Evolutionary conservation across 805 yeast genomes (phyloP).

Genomic region (Candida nonsorbophila): DNA sequence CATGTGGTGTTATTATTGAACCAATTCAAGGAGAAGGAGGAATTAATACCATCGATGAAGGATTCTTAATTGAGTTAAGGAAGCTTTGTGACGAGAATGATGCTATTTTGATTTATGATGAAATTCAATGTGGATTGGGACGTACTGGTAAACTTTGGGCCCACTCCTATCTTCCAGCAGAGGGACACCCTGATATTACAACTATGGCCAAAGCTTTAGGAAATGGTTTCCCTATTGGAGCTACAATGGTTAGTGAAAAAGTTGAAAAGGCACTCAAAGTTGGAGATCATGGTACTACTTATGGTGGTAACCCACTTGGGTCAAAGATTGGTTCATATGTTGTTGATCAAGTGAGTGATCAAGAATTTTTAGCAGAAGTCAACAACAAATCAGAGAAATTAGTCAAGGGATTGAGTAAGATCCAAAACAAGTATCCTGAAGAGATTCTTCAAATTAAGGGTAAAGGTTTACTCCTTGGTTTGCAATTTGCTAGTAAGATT

Average conservation of each 20-base stretch:
- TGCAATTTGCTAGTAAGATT: conserved; percentile 54
- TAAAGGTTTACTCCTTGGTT: conserved; percentile 80
- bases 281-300: conserved; percentile 98
- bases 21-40: conserved; percentile 99
- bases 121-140: conserved; percentile 95
- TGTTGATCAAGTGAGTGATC: conserved; percentile 57
- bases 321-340: conserved; percentile 78
- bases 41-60: conserved; percentile 58
- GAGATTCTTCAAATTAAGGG: conserved; percentile 79
- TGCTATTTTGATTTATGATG: conserved; percentile 84
- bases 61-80: conserved; percentile 63
- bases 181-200: conserved; percentile 89
- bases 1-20: conserved; percentile 91
- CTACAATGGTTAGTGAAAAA: conserved; percentile 78
- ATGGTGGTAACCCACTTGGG: conserved; percentile 95
- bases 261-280: conserved; percentile 69
- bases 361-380: conserved; percentile 58
- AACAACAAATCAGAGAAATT: conserved; percentile 55
- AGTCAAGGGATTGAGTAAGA: conserved; percentile 40
- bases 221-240: conserved; percentile 95
- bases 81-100: conserved; percentile 62
- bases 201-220: conserved; percentile 96
- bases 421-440: conserved; percentile 54
- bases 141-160: conserved; percentile 95
- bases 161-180: conserved; percentile 65